Evolutionary conservation across 2,329 filamentous ascomycete genomes (phyloP).

Genomic region (Fusarium palustre): DNA sequence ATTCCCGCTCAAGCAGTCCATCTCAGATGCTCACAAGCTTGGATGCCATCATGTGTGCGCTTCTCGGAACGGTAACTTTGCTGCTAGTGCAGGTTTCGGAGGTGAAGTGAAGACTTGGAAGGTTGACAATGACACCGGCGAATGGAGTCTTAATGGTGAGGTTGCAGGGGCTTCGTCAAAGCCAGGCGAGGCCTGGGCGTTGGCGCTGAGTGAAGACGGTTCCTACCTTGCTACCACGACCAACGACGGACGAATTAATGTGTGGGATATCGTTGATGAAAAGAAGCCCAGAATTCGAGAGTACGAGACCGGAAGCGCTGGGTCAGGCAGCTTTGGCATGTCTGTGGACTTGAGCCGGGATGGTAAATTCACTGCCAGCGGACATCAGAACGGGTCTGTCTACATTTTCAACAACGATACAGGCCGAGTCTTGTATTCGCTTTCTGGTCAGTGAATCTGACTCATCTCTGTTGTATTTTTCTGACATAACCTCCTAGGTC

Average conservation of each 20-base stretch:
- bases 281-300: slow-evolving; percentile 75
- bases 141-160: slow-evolving; percentile 61
- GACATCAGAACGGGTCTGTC: slow-evolving; percentile 90
- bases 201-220: slow-evolving; percentile 86
- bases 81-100: slow-evolving; percentile 88
- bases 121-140: slow-evolving; percentile 65
- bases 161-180: slow-evolving; percentile 61
- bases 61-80: slow-evolving; percentile 74
- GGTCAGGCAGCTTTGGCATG: slow-evolving; percentile 88
- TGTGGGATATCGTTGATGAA: slow-evolving; percentile 78
- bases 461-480: not conserved
- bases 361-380: slow-evolving; percentile 87
- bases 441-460: slow-evolving; percentile 71
- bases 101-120: slow-evolving; percentile 90
- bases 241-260: slow-evolving; percentile 86
- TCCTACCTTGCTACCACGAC: slow-evolving; percentile 87
- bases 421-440: slow-evolving; percentile 84
- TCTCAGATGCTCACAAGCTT: slow-evolving; percentile 83
- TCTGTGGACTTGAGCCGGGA: slow-evolving; percentile 84
- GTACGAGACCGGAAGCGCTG: slow-evolving; percentile 80
- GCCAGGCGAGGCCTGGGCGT: slow-evolving; percentile 84
- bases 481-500: slow-evolving; percentile 62
- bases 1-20: slow-evolving; percentile 82
- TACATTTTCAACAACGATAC: slow-evolving; percentile 97
- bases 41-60: slow-evolving; percentile 92